phyloP scores from a whole-genome alignment of 1,139 yeast genomes.

The Pichia norvegensis region DNA sequence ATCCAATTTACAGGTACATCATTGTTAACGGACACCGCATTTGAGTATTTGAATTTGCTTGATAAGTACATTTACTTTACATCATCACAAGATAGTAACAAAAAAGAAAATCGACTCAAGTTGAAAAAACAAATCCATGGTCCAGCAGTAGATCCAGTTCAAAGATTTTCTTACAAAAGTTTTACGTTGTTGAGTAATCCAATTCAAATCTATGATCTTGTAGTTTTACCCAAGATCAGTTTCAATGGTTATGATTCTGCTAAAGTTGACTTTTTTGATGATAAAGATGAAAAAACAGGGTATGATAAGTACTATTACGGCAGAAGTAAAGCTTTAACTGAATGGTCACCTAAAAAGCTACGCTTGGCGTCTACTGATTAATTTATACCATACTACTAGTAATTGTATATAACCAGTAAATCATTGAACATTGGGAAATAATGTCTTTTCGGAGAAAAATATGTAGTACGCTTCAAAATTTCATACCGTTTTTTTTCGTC shows the following conservation, averaged over 20 bases:
- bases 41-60: conserved; percentile 54
- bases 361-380: conserved; percentile 13
- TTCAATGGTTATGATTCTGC: conserved; percentile 22
- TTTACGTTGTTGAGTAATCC: conserved; percentile 67
- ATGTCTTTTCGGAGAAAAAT: too few relatives aligned
- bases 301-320: conserved; percentile 21
- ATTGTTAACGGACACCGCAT: conserved; percentile 65
- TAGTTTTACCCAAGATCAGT: conserved; percentile 38
- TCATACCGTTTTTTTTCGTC: too few relatives aligned
- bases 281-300: conserved; percentile 22
- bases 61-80: conserved; percentile 53
- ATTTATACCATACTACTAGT: too few relatives aligned
- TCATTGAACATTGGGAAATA: too few relatives aligned
- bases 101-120: conserved; percentile 20
- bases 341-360: conserved; percentile 21
- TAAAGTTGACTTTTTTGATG: conserved; percentile 21
- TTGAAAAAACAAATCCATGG: conserved; percentile 18
- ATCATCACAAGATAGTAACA: conserved; percentile 49
- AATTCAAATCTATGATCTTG: conserved; percentile 63
- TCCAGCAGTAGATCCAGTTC: conserved; percentile 18
- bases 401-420: too few relatives aligned
- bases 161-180: conserved; percentile 40
- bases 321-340: conserved; percentile 22
- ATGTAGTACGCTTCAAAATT: too few relatives aligned
- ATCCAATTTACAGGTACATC: conserved; percentile 72